phyloP scores from a whole-genome alignment of 2,329 filamentous ascomycete genomes.

The Exophiala dermatitidis region DNA sequence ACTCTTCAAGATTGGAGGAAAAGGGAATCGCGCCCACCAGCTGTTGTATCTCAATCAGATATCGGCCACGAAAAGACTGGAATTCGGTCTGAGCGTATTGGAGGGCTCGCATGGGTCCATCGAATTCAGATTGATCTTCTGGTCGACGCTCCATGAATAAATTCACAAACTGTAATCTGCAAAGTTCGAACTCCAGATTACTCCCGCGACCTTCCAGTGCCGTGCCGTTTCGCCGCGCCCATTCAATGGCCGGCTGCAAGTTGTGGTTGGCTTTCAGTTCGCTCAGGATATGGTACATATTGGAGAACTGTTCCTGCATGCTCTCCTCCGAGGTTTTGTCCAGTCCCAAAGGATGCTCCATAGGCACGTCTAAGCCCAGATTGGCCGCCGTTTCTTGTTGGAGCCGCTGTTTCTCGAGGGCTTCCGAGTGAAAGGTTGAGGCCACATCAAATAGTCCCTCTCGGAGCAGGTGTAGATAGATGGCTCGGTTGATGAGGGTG shows the following conservation, averaged over 20 bases:
- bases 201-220: conserved; percentile 74
- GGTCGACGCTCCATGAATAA: conserved; percentile 64
- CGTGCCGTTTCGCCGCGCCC: conserved; percentile 66
- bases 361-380: conserved; percentile 28
- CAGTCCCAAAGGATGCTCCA: conserved; percentile 23
- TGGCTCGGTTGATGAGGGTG: conserved; percentile 78
- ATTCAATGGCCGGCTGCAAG: conserved; percentile 74
- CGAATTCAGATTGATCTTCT: conserved; percentile 32
- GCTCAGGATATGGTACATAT: conserved; percentile 85
- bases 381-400: conserved; percentile 31
- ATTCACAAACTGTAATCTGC: conserved; percentile 81
- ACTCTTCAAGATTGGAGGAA: conserved; percentile 62
- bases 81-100: conserved; percentile 72
- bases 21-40: conserved; percentile 77
- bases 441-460: conserved; percentile 91
- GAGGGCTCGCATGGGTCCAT: conserved; percentile 57
- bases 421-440: conserved; percentile 72
- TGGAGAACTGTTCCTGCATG: conserved; percentile 64
- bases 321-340: conserved; percentile 36
- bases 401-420: conserved; percentile 26
- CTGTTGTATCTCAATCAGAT: conserved; percentile 71
- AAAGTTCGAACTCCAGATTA: conserved; percentile 91
- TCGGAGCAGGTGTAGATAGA: conserved; percentile 91
- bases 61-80: conserved; percentile 63
- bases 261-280: conserved; percentile 65